Evolutionary conservation across 306 rosid species (phyloP).

Genomic region (Oemleria cerasiformis): DNA sequence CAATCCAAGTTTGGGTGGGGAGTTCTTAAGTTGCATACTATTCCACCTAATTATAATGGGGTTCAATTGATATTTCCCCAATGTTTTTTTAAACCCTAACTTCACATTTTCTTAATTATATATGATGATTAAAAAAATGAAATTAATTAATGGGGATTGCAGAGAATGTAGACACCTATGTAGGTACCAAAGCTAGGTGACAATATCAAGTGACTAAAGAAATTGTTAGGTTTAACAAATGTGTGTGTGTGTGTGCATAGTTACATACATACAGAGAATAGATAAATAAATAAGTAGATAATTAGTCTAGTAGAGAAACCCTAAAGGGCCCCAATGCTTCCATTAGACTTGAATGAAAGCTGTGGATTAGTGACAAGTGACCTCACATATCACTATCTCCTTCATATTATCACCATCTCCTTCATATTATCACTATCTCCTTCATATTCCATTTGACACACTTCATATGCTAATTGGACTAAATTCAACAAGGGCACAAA

Average conservation of each 20-base stretch:
- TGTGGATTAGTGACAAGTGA: slow-evolving; percentile 32
- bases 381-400: slow-evolving; percentile 37
- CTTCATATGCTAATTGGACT: slow-evolving; percentile 14
- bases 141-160: slow-evolving; percentile 24
- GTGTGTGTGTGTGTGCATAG: background rate
- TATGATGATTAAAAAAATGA: slow-evolving; percentile 35
- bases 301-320: slow-evolving; percentile 13
- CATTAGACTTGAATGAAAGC: slow-evolving; percentile 21
- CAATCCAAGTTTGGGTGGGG: background rate
- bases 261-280: background rate
- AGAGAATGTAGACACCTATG: slow-evolving; percentile 26
- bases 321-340: slow-evolving; percentile 21
- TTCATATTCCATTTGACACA: slow-evolving; percentile 20
- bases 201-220: slow-evolving; percentile 39
- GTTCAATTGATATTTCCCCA: background rate
- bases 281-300: too few relatives aligned
- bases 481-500: slow-evolving; percentile 22
- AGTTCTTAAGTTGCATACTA: background rate
- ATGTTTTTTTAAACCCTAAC: background rate
- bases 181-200: slow-evolving; percentile 44
- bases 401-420: background rate
- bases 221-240: slow-evolving; percentile 19
- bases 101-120: slow-evolving; percentile 10
- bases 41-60: background rate
- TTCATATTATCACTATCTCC: too few relatives aligned